Base-by-base conservation (phyloP, 768 basidiomycete genomes). In the Auricularia auricula-judae region DNA sequence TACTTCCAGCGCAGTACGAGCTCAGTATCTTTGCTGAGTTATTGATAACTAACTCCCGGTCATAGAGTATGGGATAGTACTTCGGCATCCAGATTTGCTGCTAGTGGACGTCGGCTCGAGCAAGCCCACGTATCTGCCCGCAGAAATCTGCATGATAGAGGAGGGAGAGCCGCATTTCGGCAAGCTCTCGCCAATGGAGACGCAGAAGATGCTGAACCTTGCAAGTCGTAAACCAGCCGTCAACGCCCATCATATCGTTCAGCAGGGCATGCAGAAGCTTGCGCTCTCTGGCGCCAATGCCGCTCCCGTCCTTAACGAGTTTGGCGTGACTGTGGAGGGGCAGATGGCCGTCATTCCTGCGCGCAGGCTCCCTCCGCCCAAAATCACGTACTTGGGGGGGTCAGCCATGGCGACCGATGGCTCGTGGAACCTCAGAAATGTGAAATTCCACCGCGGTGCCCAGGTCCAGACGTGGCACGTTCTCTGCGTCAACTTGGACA, bases 351-450 rank as follows among this genome's bases (percentile, higher is more conserved):
- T 80, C 8, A 72, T 90, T 3, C 89, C 89, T 2, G 86, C 73
- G 2, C 82, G 91, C 18, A 81, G 88, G 65, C 81, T 93, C 2
- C 76, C 75, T 0, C 75, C 86, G 0, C 91, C 91, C 0, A 65
- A 67, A 1, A 69, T 92, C 61, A 75, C 76, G 2, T 93, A 93
- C 70, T 62, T 72, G 3, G 78, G 74, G 14, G 73, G 75, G 35
- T 23, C 47, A 4, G 66, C 69, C 21, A 51, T 12, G 11, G 80
- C 84, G 5, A 74, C 69, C 39, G 82, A 86, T 36, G 73, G 69
- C 62, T 81, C 82, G 47, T 93, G 91, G 91, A 93, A 93, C 67
- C 85, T 92, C 62, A 71, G 81, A 59, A 78, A 80, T 51, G 86
- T 88, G 68, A 83, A 81, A 68, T 93, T 93, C 69, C 75, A 82